Percentiles rank a stretch among this genome's conserved stretches.
Conservation (phyloP, 345 rosid genomes). For the Eutrema yunnanense region DNA sequence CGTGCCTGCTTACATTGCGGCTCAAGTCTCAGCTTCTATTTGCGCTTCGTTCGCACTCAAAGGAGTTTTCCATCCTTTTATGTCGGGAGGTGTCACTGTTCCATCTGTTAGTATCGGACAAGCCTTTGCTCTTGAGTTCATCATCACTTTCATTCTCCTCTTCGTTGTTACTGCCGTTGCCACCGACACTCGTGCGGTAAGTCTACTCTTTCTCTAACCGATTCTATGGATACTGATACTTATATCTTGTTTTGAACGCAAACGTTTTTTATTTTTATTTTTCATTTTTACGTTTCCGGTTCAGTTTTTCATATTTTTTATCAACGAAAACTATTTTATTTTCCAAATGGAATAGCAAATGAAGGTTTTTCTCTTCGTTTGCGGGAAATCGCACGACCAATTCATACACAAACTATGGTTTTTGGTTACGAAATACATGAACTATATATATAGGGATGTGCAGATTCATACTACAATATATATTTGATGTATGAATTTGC, state of each 20-base stretch:
- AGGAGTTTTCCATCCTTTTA: constrained; percentile 72
- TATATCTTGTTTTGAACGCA: not conserved
- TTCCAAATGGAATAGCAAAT: too few species aligned
- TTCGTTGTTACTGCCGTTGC: constrained; percentile 96
- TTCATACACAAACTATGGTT: too few species aligned
- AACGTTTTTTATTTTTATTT: not conserved
- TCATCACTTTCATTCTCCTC: constrained; percentile 83
- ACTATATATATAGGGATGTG: too few species aligned
- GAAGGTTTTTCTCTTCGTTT: too few species aligned
- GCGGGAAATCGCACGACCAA: too few species aligned
- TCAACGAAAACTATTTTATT: too few species aligned
- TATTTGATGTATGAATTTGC: too few species aligned
- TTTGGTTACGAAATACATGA: too few species aligned
- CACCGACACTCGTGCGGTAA: constrained; percentile 95
- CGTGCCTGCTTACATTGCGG: constrained; percentile 83
- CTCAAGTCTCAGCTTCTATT: constrained; percentile 85
- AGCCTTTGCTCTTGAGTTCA: constrained; percentile 91
- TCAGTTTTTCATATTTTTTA: too few species aligned
- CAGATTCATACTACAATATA: too few species aligned
- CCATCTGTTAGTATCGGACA: constrained; percentile 73
- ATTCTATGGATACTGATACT: not conserved
- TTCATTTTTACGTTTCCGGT: too few species aligned
- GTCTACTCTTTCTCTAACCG: constrained; percentile 17
- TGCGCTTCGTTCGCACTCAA: constrained; percentile 94
- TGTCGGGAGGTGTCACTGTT: constrained; percentile 97